Evolutionary conservation across 108 stramenopile genomes (phyloP), one percentile per base, ranked within the genome.

Genomic region (Conticribra guillardii): DNA sequence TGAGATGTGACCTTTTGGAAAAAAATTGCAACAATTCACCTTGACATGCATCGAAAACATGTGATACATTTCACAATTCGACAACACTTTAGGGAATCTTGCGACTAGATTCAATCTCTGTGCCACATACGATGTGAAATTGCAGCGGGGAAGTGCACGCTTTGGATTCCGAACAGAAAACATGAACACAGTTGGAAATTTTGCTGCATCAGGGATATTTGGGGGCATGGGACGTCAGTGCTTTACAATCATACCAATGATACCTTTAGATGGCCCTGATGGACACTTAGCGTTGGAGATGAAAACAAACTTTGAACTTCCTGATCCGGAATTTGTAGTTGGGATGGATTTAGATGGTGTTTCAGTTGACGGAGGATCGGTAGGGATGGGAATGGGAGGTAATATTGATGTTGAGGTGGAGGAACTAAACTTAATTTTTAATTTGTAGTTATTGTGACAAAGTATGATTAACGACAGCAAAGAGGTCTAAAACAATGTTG

Each of bases 81-180:
- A 24, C 23, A 15, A 50, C 32, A 32, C 11, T 0, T 16, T 18
- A 74, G 73, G 73, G 41, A 50, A 55, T 28, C 34, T 54, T 22
- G 67, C 67, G 18, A 80, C 79, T 29, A 65, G 79, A 1, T 69
- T 80, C 37, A 73, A 80, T 60, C 37, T 80, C 11, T 59, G 67
- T 53, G 66, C 71, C n/a, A 34, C 71, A 16, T 80, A 80, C 53
- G 71, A 72, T 34, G 22, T 64, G 37, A 4, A 34, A 4, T 27
- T 24, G 19, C 45, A 64, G 37, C 32, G 54, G 49, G 71, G 65
- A 31, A 72, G 79, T 24, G 71, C 67, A 1, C 71, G 71, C 4
- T 68, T 80, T 28, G 79, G 79, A 28, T 64, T 80, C 46, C 66
- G 71, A 15, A 53, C 79, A 59, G 79, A 73, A 53, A 71, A 69